Percentiles rank a stretch among this genome's conserved stretches.
Evolutionary conservation across 257 asterid species (phyloP).

Genomic region (Anisodus tanguticus): DNA sequence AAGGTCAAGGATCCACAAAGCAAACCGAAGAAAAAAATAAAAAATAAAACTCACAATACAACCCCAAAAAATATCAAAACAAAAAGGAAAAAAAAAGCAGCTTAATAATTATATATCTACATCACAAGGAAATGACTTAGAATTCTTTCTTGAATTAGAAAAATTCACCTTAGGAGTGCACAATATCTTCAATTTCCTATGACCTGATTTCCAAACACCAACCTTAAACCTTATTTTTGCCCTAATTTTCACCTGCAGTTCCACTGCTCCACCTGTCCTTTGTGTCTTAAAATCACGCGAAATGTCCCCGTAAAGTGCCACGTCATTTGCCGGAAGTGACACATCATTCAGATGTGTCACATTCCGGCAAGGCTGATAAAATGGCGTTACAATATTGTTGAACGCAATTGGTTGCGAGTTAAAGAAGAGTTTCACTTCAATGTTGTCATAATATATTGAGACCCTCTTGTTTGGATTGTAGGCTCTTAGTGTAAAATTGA

Average conservation of each 20-base stretch:
- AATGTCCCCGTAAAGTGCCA: constrained; percentile 50
- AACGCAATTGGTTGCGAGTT: constrained; percentile 57
- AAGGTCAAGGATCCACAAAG: neutral
- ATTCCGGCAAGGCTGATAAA: constrained; percentile 58
- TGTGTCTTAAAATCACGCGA: constrained; percentile 63
- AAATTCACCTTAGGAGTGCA: constrained; percentile 57
- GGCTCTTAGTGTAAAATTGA: constrained; percentile 72
- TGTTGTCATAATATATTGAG: constrained; percentile 71
- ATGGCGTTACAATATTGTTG: constrained; percentile 57
- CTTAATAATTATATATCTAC: constrained; percentile 43
- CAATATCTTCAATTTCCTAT: constrained; percentile 55
- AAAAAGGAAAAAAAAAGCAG: neutral
- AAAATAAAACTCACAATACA: neutral
- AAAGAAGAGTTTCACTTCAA: constrained; percentile 60
- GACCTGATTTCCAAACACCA: constrained; percentile 61
- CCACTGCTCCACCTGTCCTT: constrained; percentile 52
- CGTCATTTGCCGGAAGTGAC: constrained; percentile 52
- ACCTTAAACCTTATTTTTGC: constrained; percentile 76
- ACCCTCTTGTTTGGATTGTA: constrained; percentile 68
- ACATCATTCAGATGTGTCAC: constrained; percentile 57
- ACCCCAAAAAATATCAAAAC: neutral
- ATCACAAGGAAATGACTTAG: constrained; percentile 57
- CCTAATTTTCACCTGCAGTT: constrained; percentile 56
- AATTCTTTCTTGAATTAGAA: constrained; percentile 48
- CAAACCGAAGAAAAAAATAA: neutral